Evolutionary conservation across 208 protist genomes (phyloP), one percentile per base, ranked within the genome.

Genomic region (Naegleria lovaniensis): DNA sequence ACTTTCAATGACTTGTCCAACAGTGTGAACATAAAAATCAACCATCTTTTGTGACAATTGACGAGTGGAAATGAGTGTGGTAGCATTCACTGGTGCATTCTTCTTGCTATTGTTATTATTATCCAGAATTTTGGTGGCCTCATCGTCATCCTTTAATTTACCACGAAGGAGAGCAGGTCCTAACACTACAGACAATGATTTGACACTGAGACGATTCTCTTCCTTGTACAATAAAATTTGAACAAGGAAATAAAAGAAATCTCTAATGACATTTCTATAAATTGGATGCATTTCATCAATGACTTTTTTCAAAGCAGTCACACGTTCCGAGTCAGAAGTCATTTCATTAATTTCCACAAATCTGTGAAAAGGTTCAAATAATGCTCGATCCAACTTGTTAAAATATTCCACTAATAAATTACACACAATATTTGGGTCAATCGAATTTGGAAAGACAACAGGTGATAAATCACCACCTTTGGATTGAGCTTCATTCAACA

Each of bases 381-480:
- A 38, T 38, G 41, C n/a, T 19, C 33, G 11, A 33, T 29, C n/a
- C 22, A 88, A 58, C 40, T 58, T 39, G 51, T 33, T 58, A 36
- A 88, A 88, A 39, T 40, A 88, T 33, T 51, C 41, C 85, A 40
- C 16, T 0, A 88, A 9, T 58, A 88, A 39, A 58, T 39, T 39
- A 52, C n/a, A 15, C 4, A 88, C 85, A 11, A 88, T 15, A 58
- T 88, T 88, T 29, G 85, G 85, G 58, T 88, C 85, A 11, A 88
- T 58, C 51, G 41, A 58, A 13, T 88, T 88, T 51, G 85, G 85
- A n/a, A 88, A 88, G 0, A 40, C 85, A 19, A 88, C n/a, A 15
- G 41, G 29, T 36, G 67, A 36, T 1, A 79, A 36, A 33, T 79
- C 16, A 3, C 43, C 41, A 58, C 5, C 33, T 13, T 51, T 88